Evolutionary conservation across 257 asterid species (phyloP).

Genomic region (Salvia splendens): DNA sequence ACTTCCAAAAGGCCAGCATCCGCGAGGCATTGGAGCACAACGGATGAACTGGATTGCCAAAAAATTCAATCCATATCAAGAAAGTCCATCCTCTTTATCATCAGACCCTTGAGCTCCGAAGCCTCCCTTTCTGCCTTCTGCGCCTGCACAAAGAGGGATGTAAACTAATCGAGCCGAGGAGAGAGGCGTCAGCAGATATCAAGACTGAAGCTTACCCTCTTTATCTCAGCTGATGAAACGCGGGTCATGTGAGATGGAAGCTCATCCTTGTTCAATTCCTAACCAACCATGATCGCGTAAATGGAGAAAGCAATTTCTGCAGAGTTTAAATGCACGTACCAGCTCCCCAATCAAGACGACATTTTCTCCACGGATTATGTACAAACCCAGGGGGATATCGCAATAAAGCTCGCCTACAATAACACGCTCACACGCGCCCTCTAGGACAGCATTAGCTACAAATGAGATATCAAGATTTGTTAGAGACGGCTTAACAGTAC

Average conservation of each 20-base stretch:
- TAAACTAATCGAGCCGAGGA: background rate
- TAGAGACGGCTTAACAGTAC: too few relatives aligned
- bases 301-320: background rate
- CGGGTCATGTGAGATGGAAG: conserved; percentile 86
- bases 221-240: conserved; percentile 74
- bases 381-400: conserved; percentile 89
- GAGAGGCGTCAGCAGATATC: background rate
- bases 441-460: conserved; percentile 94
- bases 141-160: conserved; percentile 50
- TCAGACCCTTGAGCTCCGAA: conserved; percentile 79
- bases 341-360: conserved; percentile 96
- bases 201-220: conserved; percentile 50
- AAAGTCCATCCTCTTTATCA: conserved; percentile 94
- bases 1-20: too few relatives aligned
- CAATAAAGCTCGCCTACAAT: conserved; percentile 89
- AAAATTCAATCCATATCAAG: conserved; percentile 39
- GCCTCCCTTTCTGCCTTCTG: conserved; percentile 85
- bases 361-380: conserved; percentile 93
- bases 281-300: conserved; percentile 27
- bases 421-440: conserved; percentile 91
- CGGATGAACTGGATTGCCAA: too few relatives aligned
- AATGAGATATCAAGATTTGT: conserved; percentile 11
- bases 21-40: too few relatives aligned
- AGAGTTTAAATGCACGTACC: conserved; percentile 44
- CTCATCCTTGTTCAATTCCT: conserved; percentile 93